Percentiles rank a stretch among this genome's conserved stretches.
phyloP scores from a whole-genome alignment of 2,329 filamentous ascomycete genomes.

The Furcasterigmium furcatum region DNA sequence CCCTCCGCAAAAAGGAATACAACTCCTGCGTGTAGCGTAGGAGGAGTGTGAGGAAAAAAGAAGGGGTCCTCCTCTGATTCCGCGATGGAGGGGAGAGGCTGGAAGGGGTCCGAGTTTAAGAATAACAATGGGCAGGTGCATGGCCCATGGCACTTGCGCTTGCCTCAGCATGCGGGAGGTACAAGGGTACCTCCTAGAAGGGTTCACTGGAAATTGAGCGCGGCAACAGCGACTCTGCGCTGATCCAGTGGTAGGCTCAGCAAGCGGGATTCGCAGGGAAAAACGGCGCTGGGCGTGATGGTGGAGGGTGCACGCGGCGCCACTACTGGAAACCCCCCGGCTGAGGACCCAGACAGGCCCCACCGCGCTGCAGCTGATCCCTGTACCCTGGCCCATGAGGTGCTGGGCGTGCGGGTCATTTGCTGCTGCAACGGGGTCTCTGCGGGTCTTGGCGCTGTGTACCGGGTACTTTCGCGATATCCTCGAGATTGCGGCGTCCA shows the following conservation, averaged over 20 bases:
- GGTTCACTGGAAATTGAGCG: slow-evolving; percentile 2
- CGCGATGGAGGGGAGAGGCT: slow-evolving; percentile 15
- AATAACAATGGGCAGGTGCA: slow-evolving; percentile 13
- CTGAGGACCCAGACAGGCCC: neutral
- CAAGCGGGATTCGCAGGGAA: neutral
- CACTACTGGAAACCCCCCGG: neutral
- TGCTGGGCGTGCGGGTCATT: slow-evolving; percentile 4
- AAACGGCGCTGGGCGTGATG: too few species aligned
- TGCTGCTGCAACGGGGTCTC: slow-evolving; percentile 1
- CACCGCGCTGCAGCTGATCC: neutral
- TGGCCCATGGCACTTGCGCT: too few species aligned
- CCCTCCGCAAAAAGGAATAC: slow-evolving; percentile 3
- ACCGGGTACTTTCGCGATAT: slow-evolving; percentile 5
- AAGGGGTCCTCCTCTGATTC: slow-evolving; percentile 9
- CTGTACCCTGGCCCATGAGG: neutral
- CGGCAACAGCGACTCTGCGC: slow-evolving; percentile 2
- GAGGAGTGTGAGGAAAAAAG: slow-evolving; percentile 2
- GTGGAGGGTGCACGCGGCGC: neutral
- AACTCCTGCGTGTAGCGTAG: slow-evolving; percentile 10
- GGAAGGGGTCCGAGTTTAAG: slow-evolving; percentile 17
- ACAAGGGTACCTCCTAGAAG: neutral
- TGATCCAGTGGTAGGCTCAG: too few species aligned
- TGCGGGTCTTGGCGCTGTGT: slow-evolving; percentile 2
- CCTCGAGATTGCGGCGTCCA: neutral
- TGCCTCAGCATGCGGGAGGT: too few species aligned